phyloP scores from a whole-genome alignment of 2,329 filamentous ascomycete genomes.

The Myriosclerotinia duriaeana region DNA sequence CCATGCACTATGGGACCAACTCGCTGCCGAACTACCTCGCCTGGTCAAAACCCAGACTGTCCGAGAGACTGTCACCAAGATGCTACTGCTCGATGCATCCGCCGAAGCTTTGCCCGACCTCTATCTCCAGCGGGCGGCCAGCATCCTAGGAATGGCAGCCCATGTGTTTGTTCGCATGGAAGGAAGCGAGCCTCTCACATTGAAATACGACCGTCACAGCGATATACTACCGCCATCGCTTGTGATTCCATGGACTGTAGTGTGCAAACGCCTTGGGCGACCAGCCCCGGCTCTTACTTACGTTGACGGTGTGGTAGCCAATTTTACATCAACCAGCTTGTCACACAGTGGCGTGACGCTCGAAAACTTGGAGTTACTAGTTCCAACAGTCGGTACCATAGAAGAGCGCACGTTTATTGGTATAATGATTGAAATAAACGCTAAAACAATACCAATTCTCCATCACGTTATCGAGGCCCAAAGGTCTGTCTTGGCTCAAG shows the following conservation, averaged over 20 bases:
- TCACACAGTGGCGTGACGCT: constrained; percentile 3
- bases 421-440: constrained; percentile 5
- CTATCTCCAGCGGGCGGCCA: constrained; percentile 10
- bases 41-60: constrained; percentile 13
- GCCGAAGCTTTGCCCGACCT: not conserved
- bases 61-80: constrained; percentile 7
- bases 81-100: constrained; percentile 10
- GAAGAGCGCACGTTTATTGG: constrained; percentile 5
- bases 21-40: not conserved
- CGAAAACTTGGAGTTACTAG: constrained; percentile 3
- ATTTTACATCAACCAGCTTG: constrained; percentile 4
- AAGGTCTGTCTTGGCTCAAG: constrained; percentile 11
- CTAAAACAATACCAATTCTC: constrained; percentile 6
- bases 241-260: constrained; percentile 4
- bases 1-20: constrained; percentile 3
- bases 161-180: constrained; percentile 11
- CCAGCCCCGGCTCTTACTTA: constrained; percentile 2
- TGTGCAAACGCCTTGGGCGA: constrained; percentile 7
- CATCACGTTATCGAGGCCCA: constrained; percentile 3
- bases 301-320: not conserved
- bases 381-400: constrained; percentile 2
- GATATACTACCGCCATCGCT: constrained; percentile 14
- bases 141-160: constrained; percentile 12
- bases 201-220: constrained; percentile 8
- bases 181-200: constrained; percentile 14